Evolutionary conservation across 768 basidiomycete species (phyloP), one percentile per base, ranked within the genome.

Genomic region (Pleurotus cornucopiae): DNA sequence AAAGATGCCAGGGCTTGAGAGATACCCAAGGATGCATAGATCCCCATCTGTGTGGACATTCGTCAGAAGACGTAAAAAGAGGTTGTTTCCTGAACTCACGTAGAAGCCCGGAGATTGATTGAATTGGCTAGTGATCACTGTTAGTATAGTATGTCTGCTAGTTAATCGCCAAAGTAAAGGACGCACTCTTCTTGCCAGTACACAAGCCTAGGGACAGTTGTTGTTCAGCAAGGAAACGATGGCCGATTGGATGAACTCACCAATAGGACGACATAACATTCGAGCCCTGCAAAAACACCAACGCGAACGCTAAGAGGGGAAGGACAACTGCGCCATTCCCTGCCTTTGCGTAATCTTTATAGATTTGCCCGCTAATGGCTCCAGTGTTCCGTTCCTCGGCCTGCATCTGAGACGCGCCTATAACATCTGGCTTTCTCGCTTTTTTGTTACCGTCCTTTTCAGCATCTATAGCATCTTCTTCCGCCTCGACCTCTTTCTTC

Each of bases 351-450:
- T 93, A 96, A 34, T 78, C 64, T 64, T 72, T 78, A 61, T 86
- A 86, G 9, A 85, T 78, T 1, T 68, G 58, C 60, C 69, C 63
- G 34, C 76, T 74, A 60, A 93, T 80, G 0, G 89, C 81, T 3
- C 92, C 94, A 0, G 82, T 85, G 61, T 88, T 88, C 14, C 92
- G 76, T 66, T 94, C 91, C 69, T 95, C 94, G 21, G 72, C 75
- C 63, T 93, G 89, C 90, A 94, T 95, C 43, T 94, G 71, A 9
- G 72, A 73, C 18, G 77, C 75, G 4, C 81, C 81, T 13, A 66
- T 69, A 48, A 65, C 69, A 37, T 69, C 73, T 57, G 71, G 71
- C 61, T 71, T 78, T 64, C 65, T 69, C 46, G 75, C 69, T 57
- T 76, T 69, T 38, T 74, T 68, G 55, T 71, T 66, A 26, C 60